Base-by-base conservation (phyloP, 805 yeast species). In the Suhomyces sp. region DNA sequence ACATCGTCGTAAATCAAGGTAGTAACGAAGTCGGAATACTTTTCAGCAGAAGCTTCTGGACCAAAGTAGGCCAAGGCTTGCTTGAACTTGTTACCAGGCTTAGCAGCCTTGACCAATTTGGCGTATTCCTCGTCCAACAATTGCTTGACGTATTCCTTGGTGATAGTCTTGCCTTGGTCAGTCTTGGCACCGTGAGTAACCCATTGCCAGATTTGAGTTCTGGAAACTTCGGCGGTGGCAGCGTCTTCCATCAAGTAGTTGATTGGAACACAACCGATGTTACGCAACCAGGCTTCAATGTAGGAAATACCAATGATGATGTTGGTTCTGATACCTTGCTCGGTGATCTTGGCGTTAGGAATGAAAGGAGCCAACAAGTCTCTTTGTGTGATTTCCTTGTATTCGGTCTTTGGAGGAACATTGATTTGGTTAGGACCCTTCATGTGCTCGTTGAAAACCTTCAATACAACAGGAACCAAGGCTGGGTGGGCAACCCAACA, bases 401-500 rank as follows among this genome's bases (percentile, higher is more conserved):
- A 82, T 41, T 78, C 79, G 50, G 57, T 60, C 57, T 64, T 70
- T 56, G 80, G 79, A 46, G 77, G 83, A 50, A 74, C 76, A 67
- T 75, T 83, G 61, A 88, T 79, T 72, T 88, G 94, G 75, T 88
- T 88, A 58, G 92, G 89, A 38, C 93, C 88, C 59, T 88, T 87
- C 92, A 88, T 85, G 73, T 82, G 79, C 67, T 85, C 82, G 66
- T 84, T 80, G 73, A 88, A 88, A 19, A 87, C 88, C 63, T 81
- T 78, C 65, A 86, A 79, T 42, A 90, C 91, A 57, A 87, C 81
- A 15, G 86, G 80, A 24, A 88, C 88, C 67, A 88, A 77, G 19
- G 91, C 92, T 15, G 96, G 96, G 64, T 88, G 94, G 13, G 93
- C 93, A 66, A 88, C 88, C 96, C 96, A 88, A 54, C 93, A 86